Evolutionary conservation across 2,329 filamentous ascomycete genomes (phyloP), one percentile per base, ranked within the genome.

Genomic region (Nakataea oryzae): DNA sequence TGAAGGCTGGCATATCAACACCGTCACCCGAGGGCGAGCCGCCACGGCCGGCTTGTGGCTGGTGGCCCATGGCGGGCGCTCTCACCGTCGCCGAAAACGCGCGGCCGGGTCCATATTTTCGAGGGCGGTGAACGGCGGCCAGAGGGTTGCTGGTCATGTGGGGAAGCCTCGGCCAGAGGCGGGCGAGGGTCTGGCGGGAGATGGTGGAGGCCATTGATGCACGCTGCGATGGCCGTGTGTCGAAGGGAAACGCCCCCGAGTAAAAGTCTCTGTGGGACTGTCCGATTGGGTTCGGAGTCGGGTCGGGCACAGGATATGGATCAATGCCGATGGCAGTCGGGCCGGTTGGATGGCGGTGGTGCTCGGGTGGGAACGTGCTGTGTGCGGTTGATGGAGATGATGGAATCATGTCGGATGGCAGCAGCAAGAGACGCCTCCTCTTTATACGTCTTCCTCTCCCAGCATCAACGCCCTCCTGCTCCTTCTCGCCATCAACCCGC

Each of bases 1-100:
- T 66, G 63, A 70, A 68, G 2, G 50, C 34, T 24, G 64, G 69
- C 9, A 66, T 61, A 55, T 67, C 61, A 2, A 65, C 13, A 11
- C 12, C 24, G 24, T 14, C 54, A 5, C 54, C 54, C 54, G 54
- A 3, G 26, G 54, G 12, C 24, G 24, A 8, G 27, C 54, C 54
- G 17, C 24, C 54, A n/a, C 62, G 60, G 9, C 61, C 8, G 32
- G 62, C 57, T 7, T 56, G 54, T 24, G 56, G 57, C 47, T 63
- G 60, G 56, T 50, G 61, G 17, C 41, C 41, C 41, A 50, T 9
- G 41, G 41, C 41, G 41, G 17, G 41, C 4, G 41, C 7, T n/a
- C 41, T 50, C 41, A n/a, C 41, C 2, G 41, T 50, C 11, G 41
- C 21, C n/a, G 41, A 50, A n/a, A 50, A 50, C 41, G 41, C 41